Base-by-base conservation (phyloP, 2,329 filamentous ascomycete species). In the Aspergillus neotritici region DNA sequence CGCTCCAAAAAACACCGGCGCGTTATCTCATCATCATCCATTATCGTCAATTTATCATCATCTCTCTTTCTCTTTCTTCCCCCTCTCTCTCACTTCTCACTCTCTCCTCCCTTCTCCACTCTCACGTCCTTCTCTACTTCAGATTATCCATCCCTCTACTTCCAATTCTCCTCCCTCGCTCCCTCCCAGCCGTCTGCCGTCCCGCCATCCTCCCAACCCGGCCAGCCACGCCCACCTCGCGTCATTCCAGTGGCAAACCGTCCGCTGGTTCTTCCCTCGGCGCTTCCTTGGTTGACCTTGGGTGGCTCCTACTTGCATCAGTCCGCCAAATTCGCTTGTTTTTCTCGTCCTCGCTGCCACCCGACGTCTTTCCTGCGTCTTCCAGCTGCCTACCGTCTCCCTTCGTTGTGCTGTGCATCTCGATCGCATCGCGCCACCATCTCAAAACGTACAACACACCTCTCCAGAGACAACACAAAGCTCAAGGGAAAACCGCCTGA, bases 181-280 rank as follows among this genome's bases (percentile, higher is more conserved):
- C 6, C 17, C 16, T 31, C 41, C 30, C 28, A 39, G 21, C 32
- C 34, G 33, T 37, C 36, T 36, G 37, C 33, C 33, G 17, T 21
- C 29, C 34, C 16, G 15, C 35, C 17, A 31, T 25, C 16, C 28
- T 28, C 34, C 39, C 35, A 41, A 39, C 37, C 33, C 21, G 28
- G 28, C 43, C 40, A 46, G 49, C 47, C 50, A 51, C 50, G 46
- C 41, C 35, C 41, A 51, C 32, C 41, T 47, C 52, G 51, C 51
- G 52, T 53, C 33, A 38, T 52, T 49, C 41, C 52, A 58, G 61
- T 63, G 61, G 61, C 61, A 56, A 63, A 59, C 49, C 49, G 43
- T 57, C 55, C 54, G 59, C 47, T 61, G 61, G 57, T 61, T 63
- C 58, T 56, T 47, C 55, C 51, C 42, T 47, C 50, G 44, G 51